Percentiles rank a stretch among this genome's conserved stretches.
Conservation (phyloP, 164 flowering plant species). For the Saururus chinensis region DNA sequence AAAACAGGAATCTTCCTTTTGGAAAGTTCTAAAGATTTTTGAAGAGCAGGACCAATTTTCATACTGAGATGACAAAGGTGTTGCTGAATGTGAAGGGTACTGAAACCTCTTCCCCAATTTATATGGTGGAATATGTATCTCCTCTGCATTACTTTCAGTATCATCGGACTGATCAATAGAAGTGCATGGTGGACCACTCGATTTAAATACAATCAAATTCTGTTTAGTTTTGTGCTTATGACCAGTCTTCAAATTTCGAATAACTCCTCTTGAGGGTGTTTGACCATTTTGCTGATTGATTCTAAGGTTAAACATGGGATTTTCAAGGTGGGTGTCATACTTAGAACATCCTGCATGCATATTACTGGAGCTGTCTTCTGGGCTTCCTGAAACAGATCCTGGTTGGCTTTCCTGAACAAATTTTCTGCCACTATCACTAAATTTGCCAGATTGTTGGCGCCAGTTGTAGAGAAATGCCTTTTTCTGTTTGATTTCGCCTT, state of each 20-base stretch:
- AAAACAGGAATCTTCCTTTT: slow-evolving; percentile 53
- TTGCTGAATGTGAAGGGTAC: slow-evolving; percentile 19
- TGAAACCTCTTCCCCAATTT: slow-evolving; percentile 8
- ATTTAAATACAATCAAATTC: slow-evolving; percentile 14
- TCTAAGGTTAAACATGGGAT: slow-evolving; percentile 29
- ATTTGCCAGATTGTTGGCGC: slow-evolving; percentile 47
- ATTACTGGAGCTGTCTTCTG: slow-evolving; percentile 49
- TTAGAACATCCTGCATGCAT: slow-evolving; percentile 36
- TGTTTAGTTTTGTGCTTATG: slow-evolving; percentile 16
- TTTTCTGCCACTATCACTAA: slow-evolving; percentile 30
- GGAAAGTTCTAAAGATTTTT: slow-evolving; percentile 30
- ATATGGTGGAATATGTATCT: slow-evolving; percentile 17
- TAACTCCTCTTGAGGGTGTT: slow-evolving; percentile 23
- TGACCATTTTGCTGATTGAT: slow-evolving; percentile 36
- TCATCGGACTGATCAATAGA: slow-evolving; percentile 65
- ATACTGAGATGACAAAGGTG: slow-evolving; percentile 45
- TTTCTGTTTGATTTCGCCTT: slow-evolving; percentile 13
- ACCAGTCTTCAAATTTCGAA: slow-evolving; percentile 12
- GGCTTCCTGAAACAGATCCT: slow-evolving; percentile 28
- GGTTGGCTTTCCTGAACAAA: slow-evolving; percentile 16
- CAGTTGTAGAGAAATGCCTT: slow-evolving; percentile 76
- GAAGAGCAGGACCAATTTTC: slow-evolving; percentile 39
- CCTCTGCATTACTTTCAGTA: slow-evolving; percentile 63
- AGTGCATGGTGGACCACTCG: slow-evolving; percentile 22
- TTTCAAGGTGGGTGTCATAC: slow-evolving; percentile 37